A percentile compares a stretch with the other conserved stretches of the same genome.
These are phyloP conservation scores for Parmales sp. DNA, from an alignment of 108 stramenopile species.

Conservation along the genomic window DNA sequence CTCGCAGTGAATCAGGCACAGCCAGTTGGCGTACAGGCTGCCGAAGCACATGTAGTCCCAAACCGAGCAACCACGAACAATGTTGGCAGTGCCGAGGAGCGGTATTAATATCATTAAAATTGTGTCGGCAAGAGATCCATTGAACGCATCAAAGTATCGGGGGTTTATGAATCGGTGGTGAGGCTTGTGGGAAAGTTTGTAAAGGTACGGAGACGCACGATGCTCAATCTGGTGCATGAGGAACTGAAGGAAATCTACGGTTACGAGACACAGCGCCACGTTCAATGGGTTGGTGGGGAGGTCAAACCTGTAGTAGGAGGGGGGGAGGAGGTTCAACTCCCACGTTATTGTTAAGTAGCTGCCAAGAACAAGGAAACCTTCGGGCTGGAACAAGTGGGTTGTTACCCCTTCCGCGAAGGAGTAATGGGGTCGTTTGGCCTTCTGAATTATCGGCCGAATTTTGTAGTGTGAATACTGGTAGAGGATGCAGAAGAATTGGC, in stretches of 20 bases:
- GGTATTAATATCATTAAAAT: slow-evolving; percentile 79
- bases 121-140: slow-evolving; percentile 72
- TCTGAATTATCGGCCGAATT: slow-evolving; percentile 8
- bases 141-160: slow-evolving; percentile 85
- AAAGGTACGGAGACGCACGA: slow-evolving; percentile 56
- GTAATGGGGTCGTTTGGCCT: slow-evolving; percentile 46
- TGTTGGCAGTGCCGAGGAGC: slow-evolving; percentile 62
- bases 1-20: slow-evolving; percentile 82
- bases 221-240: slow-evolving; percentile 76
- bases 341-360: slow-evolving; percentile 72
- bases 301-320: slow-evolving; percentile 68
- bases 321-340: slow-evolving; percentile 73
- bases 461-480: slow-evolving; percentile 50
- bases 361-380: slow-evolving; percentile 71
- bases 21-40: slow-evolving; percentile 75
- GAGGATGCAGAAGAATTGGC: slow-evolving; percentile 55
- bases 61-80: slow-evolving; percentile 67
- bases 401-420: slow-evolving; percentile 54
- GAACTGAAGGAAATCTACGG: slow-evolving; percentile 76
- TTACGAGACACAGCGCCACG: slow-evolving; percentile 51
- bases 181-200: slow-evolving; percentile 80
- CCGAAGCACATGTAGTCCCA: slow-evolving; percentile 96
- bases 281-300: slow-evolving; percentile 63
- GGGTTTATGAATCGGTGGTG: slow-evolving; percentile 92
- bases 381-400: slow-evolving; percentile 74